A percentile compares a stretch with the other conserved stretches of the same genome.
These are phyloP conservation scores for Globisporangium spiculum DNA, from an alignment of 352 stramenopile species.

Conservation along the genomic window DNA sequence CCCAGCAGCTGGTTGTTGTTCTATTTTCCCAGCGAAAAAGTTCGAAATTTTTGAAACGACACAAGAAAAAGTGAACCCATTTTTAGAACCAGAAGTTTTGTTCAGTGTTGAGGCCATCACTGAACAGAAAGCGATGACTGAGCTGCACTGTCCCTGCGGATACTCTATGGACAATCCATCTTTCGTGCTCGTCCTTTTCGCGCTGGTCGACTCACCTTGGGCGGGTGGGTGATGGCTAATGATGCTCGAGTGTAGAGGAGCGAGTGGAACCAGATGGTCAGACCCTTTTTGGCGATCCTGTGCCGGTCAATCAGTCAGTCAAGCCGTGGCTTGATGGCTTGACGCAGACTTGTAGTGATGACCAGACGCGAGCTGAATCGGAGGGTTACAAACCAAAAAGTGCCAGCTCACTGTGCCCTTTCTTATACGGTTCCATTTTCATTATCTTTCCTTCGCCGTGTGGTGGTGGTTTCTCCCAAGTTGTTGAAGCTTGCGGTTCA, in stretches of 20 bases:
- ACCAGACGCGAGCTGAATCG: not conserved
- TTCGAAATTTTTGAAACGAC: not conserved
- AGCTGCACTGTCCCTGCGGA: not conserved
- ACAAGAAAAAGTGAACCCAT: not conserved
- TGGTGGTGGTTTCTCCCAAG: not conserved
- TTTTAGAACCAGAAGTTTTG: slow-evolving; percentile 3
- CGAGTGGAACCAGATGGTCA: not conserved
- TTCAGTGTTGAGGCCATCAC: not conserved
- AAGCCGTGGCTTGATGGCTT: not conserved
- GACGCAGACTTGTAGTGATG: not conserved
- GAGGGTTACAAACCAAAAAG: not conserved
- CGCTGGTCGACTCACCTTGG: not conserved
- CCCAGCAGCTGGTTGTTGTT: slow-evolving; percentile 1
- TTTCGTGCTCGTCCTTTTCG: not conserved
- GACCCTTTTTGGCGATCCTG: not conserved
- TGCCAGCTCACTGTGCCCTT: not conserved
- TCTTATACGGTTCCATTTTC: not conserved
- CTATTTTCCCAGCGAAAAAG: slow-evolving; percentile 3
- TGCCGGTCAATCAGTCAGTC: not conserved
- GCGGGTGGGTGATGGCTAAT: not conserved
- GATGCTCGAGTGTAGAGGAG: not conserved
- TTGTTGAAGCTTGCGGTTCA: not conserved
- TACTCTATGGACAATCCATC: not conserved
- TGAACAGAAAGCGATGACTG: not conserved
- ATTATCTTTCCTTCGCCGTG: not conserved